Evolutionary conservation across 129 eudicot species (phyloP).

Genomic region (Kitagawia praeruptora): DNA sequence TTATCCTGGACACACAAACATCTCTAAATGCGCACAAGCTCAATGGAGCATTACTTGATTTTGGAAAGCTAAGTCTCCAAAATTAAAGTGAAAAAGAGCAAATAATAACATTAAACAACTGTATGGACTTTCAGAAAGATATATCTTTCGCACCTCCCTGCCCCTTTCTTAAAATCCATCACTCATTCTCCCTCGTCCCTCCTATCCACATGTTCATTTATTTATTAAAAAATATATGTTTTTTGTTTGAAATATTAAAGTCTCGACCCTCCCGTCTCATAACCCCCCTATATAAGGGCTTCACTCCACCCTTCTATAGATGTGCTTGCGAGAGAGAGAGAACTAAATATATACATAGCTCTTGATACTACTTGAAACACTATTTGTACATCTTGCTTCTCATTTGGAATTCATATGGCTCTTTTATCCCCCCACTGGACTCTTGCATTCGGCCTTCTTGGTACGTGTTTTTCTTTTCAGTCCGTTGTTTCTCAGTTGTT

Average conservation of each 20-base stretch:
- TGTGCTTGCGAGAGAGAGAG: conserved; percentile 6
- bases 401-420: conserved; percentile 2
- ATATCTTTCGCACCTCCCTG: background rate
- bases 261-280: background rate
- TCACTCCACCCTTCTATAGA: background rate
- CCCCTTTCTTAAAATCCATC: background rate
- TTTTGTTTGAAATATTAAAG: background rate
- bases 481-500: background rate
- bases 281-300: conserved; percentile 25
- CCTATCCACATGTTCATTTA: background rate
- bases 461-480: conserved; percentile 5
- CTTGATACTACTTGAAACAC: background rate
- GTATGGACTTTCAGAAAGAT: background rate
- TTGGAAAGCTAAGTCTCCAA: background rate
- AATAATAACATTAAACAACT: too few relatives aligned
- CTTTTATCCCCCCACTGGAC: conserved; percentile 17
- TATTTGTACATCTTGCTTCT: background rate
- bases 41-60: background rate
- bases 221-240: background rate
- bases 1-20: background rate
- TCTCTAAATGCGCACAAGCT: conserved; percentile 3
- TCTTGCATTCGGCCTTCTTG: conserved; percentile 40
- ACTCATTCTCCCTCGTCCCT: background rate
- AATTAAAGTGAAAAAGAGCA: background rate
- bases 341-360: background rate